phyloP scores from a whole-genome alignment of 352 stramenopile species.

The Pythium chondricola region DNA sequence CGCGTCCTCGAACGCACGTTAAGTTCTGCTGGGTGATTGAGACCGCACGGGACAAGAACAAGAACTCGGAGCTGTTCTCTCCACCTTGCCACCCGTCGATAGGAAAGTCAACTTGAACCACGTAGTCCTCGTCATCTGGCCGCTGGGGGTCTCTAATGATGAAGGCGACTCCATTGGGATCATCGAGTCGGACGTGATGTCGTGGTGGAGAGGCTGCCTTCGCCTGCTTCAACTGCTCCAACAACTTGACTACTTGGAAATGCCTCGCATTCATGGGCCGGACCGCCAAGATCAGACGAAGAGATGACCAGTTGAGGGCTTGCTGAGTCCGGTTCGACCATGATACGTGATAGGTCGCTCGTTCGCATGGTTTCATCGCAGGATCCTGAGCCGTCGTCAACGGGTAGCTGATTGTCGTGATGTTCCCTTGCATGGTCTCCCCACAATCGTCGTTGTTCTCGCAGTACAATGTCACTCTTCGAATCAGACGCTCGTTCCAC shows the following conservation, averaged over 20 bases:
- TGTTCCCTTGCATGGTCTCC: slow-evolving; percentile 29
- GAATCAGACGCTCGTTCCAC: slow-evolving; percentile 52
- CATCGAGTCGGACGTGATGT: slow-evolving; percentile 13
- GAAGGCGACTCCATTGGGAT: slow-evolving; percentile 29
- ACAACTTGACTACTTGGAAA: slow-evolving; percentile 42
- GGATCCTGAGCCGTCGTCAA: background rate
- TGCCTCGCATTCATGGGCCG: slow-evolving; percentile 66
- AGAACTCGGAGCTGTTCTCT: background rate
- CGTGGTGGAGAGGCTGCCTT: background rate
- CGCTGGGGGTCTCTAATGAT: slow-evolving; percentile 24
- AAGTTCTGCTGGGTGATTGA: slow-evolving; percentile 36
- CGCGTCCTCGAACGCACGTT: slow-evolving; percentile 42
- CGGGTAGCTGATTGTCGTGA: slow-evolving; percentile 16
- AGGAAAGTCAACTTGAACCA: slow-evolving; percentile 30
- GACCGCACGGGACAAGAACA: slow-evolving; percentile 35
- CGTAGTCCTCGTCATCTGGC: slow-evolving; percentile 24
- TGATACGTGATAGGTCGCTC: slow-evolving; percentile 39
- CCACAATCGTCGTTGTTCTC: slow-evolving; percentile 19
- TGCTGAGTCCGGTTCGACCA: slow-evolving; percentile 53
- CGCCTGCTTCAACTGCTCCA: slow-evolving; percentile 11
- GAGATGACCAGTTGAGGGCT: slow-evolving; percentile 33
- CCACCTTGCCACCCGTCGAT: background rate
- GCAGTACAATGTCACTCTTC: slow-evolving; percentile 52
- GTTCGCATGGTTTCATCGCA: slow-evolving; percentile 20
- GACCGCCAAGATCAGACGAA: slow-evolving; percentile 52